These are phyloP conservation scores for Brassica incana DNA, from an alignment of 345 rosid genomes.

Conservation along the genomic window DNA sequence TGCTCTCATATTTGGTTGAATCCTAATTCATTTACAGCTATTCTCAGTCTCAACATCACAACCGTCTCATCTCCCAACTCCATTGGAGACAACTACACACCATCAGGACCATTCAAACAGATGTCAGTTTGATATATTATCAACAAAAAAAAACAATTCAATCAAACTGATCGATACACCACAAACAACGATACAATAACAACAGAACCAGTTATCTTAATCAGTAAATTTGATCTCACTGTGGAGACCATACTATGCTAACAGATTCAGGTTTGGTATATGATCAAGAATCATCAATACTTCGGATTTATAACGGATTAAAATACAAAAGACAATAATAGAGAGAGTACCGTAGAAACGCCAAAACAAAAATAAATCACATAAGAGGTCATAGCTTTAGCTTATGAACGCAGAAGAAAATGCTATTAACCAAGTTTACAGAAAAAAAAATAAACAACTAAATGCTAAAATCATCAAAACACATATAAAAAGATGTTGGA, in stretches of 20 bases:
- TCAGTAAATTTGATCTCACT: too few relatives aligned
- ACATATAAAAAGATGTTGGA: too few relatives aligned
- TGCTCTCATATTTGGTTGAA: constrained; percentile 26
- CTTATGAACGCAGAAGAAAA: too few relatives aligned
- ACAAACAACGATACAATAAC: too few relatives aligned
- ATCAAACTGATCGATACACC: neutral
- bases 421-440: too few relatives aligned
- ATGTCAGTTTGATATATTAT: neutral
- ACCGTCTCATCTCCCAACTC: neutral
- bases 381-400: too few relatives aligned
- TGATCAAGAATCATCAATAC: neutral
- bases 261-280: neutral
- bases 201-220: too few relatives aligned
- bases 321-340: neutral
- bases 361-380: too few relatives aligned
- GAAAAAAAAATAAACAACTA: too few relatives aligned
- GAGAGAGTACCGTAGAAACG: neutral
- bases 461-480: too few relatives aligned
- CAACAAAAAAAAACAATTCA: neutral
- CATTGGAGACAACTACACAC: neutral
- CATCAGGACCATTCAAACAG: neutral
- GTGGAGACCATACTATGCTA: neutral
- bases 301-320: neutral
- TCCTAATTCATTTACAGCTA: constrained; percentile 16
- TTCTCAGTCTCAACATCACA: neutral